Evolutionary conservation across 768 basidiomycete species (phyloP).

Genomic region (Macrocybe gigantea): DNA sequence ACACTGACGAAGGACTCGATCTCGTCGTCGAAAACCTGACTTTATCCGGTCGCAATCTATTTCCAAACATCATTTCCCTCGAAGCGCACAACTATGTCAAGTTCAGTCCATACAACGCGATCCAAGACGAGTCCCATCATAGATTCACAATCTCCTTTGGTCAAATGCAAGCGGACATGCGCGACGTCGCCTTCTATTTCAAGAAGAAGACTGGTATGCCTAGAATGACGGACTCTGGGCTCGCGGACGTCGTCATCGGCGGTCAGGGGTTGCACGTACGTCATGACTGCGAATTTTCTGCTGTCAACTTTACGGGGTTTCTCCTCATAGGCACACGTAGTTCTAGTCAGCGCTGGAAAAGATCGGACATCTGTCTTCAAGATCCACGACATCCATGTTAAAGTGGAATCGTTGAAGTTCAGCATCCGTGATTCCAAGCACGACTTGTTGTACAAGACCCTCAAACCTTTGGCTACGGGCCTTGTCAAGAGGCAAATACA

Average conservation of each 20-base stretch:
- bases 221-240: slow-evolving; percentile 73
- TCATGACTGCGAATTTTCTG: slow-evolving; percentile 9
- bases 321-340: slow-evolving; percentile 45
- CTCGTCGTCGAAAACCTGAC: slow-evolving; percentile 93
- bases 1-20: slow-evolving; percentile 81
- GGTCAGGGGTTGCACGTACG: slow-evolving; percentile 73
- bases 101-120: slow-evolving; percentile 71
- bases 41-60: slow-evolving; percentile 80
- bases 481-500: slow-evolving; percentile 74
- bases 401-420: slow-evolving; percentile 86
- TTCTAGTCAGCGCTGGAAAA: slow-evolving; percentile 52
- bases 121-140: slow-evolving; percentile 59
- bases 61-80: slow-evolving; percentile 71
- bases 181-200: slow-evolving; percentile 91
- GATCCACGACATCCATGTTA: slow-evolving; percentile 66
- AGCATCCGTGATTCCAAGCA: slow-evolving; percentile 90
- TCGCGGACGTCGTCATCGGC: slow-evolving; percentile 82
- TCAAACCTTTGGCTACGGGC: slow-evolving; percentile 73
- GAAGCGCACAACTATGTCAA: slow-evolving; percentile 80
- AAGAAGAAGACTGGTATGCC: slow-evolving; percentile 79
- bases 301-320: background rate
- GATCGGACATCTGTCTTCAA: slow-evolving; percentile 70
- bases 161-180: slow-evolving; percentile 92
- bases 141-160: slow-evolving; percentile 68
- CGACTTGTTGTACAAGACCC: slow-evolving; percentile 80